Evolutionary conservation across 2,329 filamentous ascomycete genomes (phyloP).

Genomic region (Fusarium euwallaceae): DNA sequence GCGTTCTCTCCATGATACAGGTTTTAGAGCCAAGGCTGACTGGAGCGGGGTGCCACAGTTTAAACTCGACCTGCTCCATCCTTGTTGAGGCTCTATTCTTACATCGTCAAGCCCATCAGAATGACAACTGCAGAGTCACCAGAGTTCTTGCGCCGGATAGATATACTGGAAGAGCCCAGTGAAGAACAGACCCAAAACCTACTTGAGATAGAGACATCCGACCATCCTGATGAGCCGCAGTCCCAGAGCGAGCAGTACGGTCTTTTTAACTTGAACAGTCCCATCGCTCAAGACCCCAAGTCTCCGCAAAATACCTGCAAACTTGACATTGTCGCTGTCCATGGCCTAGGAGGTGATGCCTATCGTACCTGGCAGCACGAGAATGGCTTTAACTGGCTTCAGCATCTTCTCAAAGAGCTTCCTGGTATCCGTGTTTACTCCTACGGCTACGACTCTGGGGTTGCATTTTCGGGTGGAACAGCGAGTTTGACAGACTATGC

Average conservation of each 20-base stretch:
- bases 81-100: neutral
- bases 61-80: neutral
- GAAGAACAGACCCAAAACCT: neutral
- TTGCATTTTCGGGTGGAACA: neutral
- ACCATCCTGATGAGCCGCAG: neutral
- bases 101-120: neutral
- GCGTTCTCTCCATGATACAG: neutral
- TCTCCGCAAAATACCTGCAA: neutral
- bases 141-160: neutral
- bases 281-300: neutral
- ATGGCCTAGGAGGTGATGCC: neutral
- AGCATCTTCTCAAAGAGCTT: neutral
- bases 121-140: neutral
- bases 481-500: neutral
- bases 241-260: neutral
- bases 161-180: neutral
- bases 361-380: neutral
- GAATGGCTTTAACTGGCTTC: neutral
- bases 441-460: neutral
- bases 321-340: neutral
- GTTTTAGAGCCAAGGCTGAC: neutral
- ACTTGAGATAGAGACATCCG: neutral
- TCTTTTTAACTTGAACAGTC: neutral
- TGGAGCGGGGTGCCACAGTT: neutral
- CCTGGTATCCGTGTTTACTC: neutral